Evolutionary conservation across 345 rosid genomes (phyloP), one percentile per base, ranked within the genome.

Genomic region (Abelmoschus esculentus): DNA sequence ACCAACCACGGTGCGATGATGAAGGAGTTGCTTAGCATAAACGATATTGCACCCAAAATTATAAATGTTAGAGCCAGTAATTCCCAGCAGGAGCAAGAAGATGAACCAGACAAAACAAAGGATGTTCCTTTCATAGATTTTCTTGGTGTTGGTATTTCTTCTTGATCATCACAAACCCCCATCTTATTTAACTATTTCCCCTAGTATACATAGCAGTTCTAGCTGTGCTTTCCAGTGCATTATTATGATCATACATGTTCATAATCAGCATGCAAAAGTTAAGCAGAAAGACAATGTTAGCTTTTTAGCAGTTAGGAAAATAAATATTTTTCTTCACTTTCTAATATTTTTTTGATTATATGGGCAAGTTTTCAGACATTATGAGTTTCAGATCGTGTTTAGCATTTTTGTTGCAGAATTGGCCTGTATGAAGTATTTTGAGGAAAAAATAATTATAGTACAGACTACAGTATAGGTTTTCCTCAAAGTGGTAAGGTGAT

Each of bases 61-160:
- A 42, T 19, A 62, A 38, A 38, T 62, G 58, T 36, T 36, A 36
- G 40, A 36, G 55, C 65, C 46, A 63, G 18, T 36, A 4, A 71
- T 57, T 66, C 73, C 28, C 78, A 75, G 38, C 71, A 75, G 77
- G 81, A 75, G 47, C 76, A 76, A 69, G 81, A 60, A n/a, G 78
- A 72, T 65, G 77, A 69, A 56, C 61, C 82, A 3, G 74, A 58
- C 18, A 64, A 67, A 70, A 70, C 54, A 9, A 74, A 76, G 55
- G 83, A 76, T 62, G 83, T 75, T 79, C 81, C 82, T 18, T 85
- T 87, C 75, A 87, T 87, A 52, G 91, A 87, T 77, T 87, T 87
- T 72, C 92, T 87, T 76, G 92, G 92, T 36, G 92, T 85, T 17
- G 90, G 90, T 75, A 77, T 85, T 52, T 76, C 89, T 73, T 85